These are phyloP conservation scores for Bretschneidera sinensis DNA, from an alignment of 345 rosid genomes.

Conservation along the genomic window DNA sequence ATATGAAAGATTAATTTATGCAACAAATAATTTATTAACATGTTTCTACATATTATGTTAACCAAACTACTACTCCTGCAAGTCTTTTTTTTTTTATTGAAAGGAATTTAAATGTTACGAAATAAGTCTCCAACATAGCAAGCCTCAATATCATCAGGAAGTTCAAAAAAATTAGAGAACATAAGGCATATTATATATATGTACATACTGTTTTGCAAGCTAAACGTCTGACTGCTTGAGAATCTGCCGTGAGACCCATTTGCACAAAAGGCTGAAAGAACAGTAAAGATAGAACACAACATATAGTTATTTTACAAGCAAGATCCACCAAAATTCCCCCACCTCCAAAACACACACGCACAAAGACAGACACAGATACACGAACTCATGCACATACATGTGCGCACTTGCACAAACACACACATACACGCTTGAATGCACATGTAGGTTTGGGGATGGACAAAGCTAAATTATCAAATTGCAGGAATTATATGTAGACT, in stretches of 20 bases:
- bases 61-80: background rate
- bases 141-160: slow-evolving; percentile 4
- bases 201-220: slow-evolving; percentile 80
- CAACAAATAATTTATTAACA: no score
- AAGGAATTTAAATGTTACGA: background rate
- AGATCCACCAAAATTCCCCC: background rate
- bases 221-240: slow-evolving; percentile 48
- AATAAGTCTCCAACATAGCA: background rate
- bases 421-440: no score
- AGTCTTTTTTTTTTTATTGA: no score
- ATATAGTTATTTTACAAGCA: background rate
- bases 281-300: slow-evolving; percentile 3
- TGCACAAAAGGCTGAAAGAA: slow-evolving; percentile 59
- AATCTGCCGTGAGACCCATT: slow-evolving; percentile 64
- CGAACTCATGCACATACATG: no score
- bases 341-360: background rate
- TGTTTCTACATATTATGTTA: background rate
- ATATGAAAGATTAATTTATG: no score
- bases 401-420: background rate
- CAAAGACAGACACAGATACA: background rate
- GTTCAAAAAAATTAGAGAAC: slow-evolving; percentile 2
- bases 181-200: slow-evolving; percentile 3
- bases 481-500: no score
- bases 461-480: no score
- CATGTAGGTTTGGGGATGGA: no score